Evolutionary conservation across 2,329 filamentous ascomycete species (phyloP).

Genomic region (Pseudogymnoascus verrucosus): DNA sequence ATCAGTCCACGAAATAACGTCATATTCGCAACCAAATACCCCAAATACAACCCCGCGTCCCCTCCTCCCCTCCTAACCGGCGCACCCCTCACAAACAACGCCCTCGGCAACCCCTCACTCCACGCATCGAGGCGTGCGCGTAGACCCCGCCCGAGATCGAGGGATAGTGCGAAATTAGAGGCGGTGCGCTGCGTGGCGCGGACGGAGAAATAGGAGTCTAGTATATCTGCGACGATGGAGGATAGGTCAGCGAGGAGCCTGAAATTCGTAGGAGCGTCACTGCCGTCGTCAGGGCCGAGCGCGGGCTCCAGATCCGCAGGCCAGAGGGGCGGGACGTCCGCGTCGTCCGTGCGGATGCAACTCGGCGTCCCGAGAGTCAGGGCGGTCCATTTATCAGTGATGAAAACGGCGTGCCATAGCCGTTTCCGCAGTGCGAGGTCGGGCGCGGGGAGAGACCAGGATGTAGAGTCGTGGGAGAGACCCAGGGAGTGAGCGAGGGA

Average conservation of each 20-base stretch:
- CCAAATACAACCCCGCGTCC: slow-evolving; percentile 27
- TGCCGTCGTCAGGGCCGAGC: slow-evolving; percentile 13
- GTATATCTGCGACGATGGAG: slow-evolving; percentile 27
- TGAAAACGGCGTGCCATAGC: slow-evolving; percentile 27
- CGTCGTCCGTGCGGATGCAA: slow-evolving; percentile 26
- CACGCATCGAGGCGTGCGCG: slow-evolving; percentile 25
- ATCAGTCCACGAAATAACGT: slow-evolving; percentile 29
- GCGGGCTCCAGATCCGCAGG: slow-evolving; percentile 22
- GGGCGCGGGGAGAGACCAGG: slow-evolving; percentile 27
- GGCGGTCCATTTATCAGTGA: slow-evolving; percentile 31
- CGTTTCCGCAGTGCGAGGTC: slow-evolving; percentile 27
- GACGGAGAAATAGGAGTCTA: slow-evolving; percentile 26
- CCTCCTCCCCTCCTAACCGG: slow-evolving; percentile 19
- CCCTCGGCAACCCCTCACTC: slow-evolving; percentile 26
- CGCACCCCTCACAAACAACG: slow-evolving; percentile 15
- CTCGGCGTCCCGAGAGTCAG: slow-evolving; percentile 29
- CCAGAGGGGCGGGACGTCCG: slow-evolving; percentile 24
- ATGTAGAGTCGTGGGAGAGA: slow-evolving; percentile 25
- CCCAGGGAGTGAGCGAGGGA: slow-evolving; percentile 28
- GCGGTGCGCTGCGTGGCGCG: slow-evolving; percentile 24
- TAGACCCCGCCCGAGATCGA: slow-evolving; percentile 24
- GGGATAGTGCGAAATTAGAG: slow-evolving; percentile 24
- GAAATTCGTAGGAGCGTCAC: slow-evolving; percentile 22
- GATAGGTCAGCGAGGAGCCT: slow-evolving; percentile 25
- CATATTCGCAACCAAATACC: slow-evolving; percentile 30